Base-by-base conservation (phyloP, 1,284 basidiomycete genomes). In the Butyriboletus appendiculatus region DNA sequence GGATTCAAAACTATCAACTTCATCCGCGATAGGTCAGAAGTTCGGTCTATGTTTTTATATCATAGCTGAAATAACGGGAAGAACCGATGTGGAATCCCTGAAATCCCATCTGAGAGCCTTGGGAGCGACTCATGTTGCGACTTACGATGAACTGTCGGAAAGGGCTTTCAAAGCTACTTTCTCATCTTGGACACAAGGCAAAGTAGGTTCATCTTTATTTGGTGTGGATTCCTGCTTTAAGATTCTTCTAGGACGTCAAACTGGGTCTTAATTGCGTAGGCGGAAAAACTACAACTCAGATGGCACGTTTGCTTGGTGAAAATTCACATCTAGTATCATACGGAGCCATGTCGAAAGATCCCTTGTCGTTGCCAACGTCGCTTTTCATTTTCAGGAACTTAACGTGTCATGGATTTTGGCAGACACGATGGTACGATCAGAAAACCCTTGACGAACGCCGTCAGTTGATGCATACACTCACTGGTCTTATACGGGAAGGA, bases 281-380 rank as follows among this genome's bases (percentile, higher is more conserved):
- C 16, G 92, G 92, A 0, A 77, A 79, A 41, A 77, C 84, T 43
- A 91, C 90, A 0, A 81, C 80, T 0, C 62, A 76, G 3, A 90
- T 94, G 86, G 76, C 81, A 2, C 80, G 84, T 47, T 72, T 88
- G 14, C 74, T 94, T 2, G 84, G 84, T 10, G 64, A 76, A 37
- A 75, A 87, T 60, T 85, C 86, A 3, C 85, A 87, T 59, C 73
- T 93, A 2, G 88, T 94, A 10, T 91, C 93, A 0, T 95, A 94
- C 57, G 92, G 92, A 26, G 92, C 88, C 7, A 94, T 95, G 92
- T 89, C 91, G 4, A 92, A 88, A 68, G 80, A 87, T 50, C 90
- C 92, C 1, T 71, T 94, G 11, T 79, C 81, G 2, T 67, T 95
- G n/a, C 88, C 92, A 1, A 88, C 89, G 0, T 87, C 87, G 0